These are phyloP conservation scores for Colletotrichum acutatum DNA, from an alignment of 2,329 filamentous ascomycete genomes.

Conservation along the genomic window DNA sequence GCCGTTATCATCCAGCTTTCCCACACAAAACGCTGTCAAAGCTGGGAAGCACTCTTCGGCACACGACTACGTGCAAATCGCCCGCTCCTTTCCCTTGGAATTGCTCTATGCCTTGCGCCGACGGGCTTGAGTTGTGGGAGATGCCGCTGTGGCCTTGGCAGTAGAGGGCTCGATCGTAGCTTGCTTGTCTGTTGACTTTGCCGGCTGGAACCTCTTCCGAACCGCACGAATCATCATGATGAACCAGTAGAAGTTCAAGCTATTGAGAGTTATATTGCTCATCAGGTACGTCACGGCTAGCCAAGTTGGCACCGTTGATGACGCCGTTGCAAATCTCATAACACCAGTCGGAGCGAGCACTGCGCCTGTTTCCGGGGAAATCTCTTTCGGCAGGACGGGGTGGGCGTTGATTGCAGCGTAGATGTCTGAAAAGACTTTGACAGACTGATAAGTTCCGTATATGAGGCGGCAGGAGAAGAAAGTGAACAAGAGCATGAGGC, in stretches of 20 bases:
- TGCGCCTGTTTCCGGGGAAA: slow-evolving; percentile 38
- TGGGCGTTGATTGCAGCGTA: slow-evolving; percentile 63
- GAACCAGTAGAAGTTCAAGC: slow-evolving; percentile 87
- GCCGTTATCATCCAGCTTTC: background rate
- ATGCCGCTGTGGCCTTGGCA: slow-evolving; percentile 44
- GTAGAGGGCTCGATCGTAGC: slow-evolving; percentile 40
- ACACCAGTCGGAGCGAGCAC: slow-evolving; percentile 48
- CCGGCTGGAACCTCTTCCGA: slow-evolving; percentile 72
- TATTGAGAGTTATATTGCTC: slow-evolving; percentile 78
- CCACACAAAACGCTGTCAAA: background rate
- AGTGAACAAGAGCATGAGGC: slow-evolving; percentile 74
- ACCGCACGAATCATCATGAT: slow-evolving; percentile 86
- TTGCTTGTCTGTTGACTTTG: slow-evolving; percentile 32
- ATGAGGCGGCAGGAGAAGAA: slow-evolving; percentile 83
- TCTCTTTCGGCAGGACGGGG: slow-evolving; percentile 31
- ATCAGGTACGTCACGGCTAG: slow-evolving; percentile 74
- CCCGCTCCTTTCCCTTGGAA: background rate
- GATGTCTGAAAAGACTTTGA: slow-evolving; percentile 77
- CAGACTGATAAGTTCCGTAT: slow-evolving; percentile 80
- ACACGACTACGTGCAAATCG: background rate
- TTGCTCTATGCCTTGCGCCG: slow-evolving; percentile 45
- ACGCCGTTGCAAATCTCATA: slow-evolving; percentile 61
- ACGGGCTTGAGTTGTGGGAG: slow-evolving; percentile 37
- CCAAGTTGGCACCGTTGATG: slow-evolving; percentile 73
- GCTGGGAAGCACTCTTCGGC: background rate